Base-by-base conservation (phyloP, 257 asterid genomes). In the Plantago ovata region DNA sequence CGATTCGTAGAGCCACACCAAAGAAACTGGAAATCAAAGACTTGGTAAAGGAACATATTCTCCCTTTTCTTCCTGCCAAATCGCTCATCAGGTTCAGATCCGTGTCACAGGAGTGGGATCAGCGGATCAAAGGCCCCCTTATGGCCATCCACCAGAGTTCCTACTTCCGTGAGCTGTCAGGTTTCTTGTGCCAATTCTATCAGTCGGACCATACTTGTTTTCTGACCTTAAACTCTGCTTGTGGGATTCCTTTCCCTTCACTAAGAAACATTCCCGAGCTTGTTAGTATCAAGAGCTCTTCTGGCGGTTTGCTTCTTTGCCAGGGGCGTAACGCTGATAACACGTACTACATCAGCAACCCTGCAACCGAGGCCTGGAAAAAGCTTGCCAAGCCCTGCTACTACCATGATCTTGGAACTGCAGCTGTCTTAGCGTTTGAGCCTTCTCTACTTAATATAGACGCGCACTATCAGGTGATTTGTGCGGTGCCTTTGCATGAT, bases 11-110 rank as follows among this genome's bases (percentile, higher is more conserved):
- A 15, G n/a, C 16, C 9, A 1, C 11, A 14, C n/a, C 15, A 41
- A n/a, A 18, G 45, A 61, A 13, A 47, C 21, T 9, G 48, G 33
- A 66, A 46, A 56, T 81, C 14, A 62, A 72, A 55, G 72, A 67
- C 22, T 15, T 65, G 4, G 77, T 73, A 1, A 69, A 61, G 21
- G 57, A 58, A 0, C 50, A 24, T 56, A 60, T 69, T 53, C 83
- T 82, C 41, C 89, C 76, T n/a, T 54, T 53, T 36, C 89, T 82
- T 28, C 83, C 89, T 6, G 85, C 89, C 1, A 82, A 82, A 67
- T 5, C 74, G 62, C 73, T 79, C 0, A 3, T 18, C 33, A 53
- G 66, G 44, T 76, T 76, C 77, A 53, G 46, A 40, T 28, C 67
- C 3, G 85, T 81, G 16, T 79, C 89, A 3, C 79, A 58, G 63